Evolutionary conservation across 495 filamentous ascomycete species (phyloP).

Genomic region (Pseudomonodictys pantanalensis): DNA sequence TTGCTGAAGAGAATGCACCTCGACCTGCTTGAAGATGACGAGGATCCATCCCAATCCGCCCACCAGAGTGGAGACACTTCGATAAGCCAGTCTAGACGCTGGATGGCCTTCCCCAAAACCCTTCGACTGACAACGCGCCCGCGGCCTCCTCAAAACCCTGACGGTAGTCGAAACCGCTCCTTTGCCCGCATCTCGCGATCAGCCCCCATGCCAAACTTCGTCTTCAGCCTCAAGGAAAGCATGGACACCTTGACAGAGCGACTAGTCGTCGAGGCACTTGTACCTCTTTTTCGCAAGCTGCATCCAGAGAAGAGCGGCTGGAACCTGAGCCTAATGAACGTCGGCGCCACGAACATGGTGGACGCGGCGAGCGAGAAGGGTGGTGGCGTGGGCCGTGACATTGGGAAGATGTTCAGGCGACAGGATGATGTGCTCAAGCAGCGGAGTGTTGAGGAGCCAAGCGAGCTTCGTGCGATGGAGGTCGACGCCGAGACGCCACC

Average conservation of each 20-base stretch:
- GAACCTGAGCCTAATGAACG: constrained; percentile 78
- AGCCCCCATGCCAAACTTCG: constrained; percentile 61
- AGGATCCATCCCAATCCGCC: constrained; percentile 30
- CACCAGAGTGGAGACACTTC: not conserved
- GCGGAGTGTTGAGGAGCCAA: constrained; percentile 56
- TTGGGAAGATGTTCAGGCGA: constrained; percentile 44
- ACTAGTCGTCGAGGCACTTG: constrained; percentile 63
- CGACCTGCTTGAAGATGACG: constrained; percentile 62
- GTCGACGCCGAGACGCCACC: too few species aligned
- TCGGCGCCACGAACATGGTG: constrained; percentile 83
- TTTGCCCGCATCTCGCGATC: constrained; percentile 69
- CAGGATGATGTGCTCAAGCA: constrained; percentile 64
- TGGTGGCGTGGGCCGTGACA: constrained; percentile 41
- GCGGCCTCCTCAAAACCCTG: constrained; percentile 53
- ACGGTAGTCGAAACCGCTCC: constrained; percentile 51
- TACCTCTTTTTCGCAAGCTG: constrained; percentile 70
- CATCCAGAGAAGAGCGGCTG: constrained; percentile 68
- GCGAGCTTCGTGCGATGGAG: constrained; percentile 11
- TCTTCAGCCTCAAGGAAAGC: constrained; percentile 60
- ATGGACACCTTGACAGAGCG: constrained; percentile 59
- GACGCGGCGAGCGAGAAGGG: constrained; percentile 50
- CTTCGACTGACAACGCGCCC: constrained; percentile 74
- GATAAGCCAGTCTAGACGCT: constrained; percentile 41
- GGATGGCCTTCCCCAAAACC: constrained; percentile 68
- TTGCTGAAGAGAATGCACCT: constrained; percentile 73